Percentiles rank a stretch among this genome's conserved stretches.
phyloP scores from a whole-genome alignment of 257 asterid species.

The Solanum ahanhuiri region DNA sequence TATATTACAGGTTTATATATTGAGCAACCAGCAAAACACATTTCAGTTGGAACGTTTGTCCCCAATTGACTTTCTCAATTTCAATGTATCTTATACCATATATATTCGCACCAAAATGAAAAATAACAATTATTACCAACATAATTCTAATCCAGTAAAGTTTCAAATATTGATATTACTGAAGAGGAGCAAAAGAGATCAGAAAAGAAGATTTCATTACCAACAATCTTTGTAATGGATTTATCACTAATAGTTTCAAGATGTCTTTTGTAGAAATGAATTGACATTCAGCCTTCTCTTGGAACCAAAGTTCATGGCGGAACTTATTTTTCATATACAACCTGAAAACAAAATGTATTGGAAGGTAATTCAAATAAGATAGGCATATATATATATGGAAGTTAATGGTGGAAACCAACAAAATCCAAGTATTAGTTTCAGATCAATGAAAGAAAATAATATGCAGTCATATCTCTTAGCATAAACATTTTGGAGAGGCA shows the following conservation, averaged over 20 bases:
- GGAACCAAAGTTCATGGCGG: slow-evolving; percentile 45
- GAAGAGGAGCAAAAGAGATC: background rate
- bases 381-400: background rate
- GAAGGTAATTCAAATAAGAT: background rate
- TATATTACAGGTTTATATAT: background rate
- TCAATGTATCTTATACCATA: background rate
- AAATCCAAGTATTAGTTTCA: background rate
- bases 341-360: slow-evolving; percentile 36
- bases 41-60: background rate
- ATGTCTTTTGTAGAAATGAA: slow-evolving; percentile 51
- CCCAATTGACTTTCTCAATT: background rate
- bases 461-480: background rate
- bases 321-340: slow-evolving; percentile 44
- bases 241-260: slow-evolving; percentile 44
- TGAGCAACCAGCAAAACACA: background rate
- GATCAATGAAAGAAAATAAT: background rate
- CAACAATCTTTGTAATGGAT: slow-evolving; percentile 48
- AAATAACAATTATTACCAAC: background rate
- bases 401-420: background rate
- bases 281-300: slow-evolving; percentile 25
- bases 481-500: background rate
- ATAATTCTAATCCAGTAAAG: background rate
- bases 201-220: slow-evolving; percentile 26
- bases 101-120: background rate
- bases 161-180: background rate